These are phyloP conservation scores for Chlorophyllum brunneum DNA, from an alignment of 768 basidiomycete species.

Conservation along the genomic window DNA sequence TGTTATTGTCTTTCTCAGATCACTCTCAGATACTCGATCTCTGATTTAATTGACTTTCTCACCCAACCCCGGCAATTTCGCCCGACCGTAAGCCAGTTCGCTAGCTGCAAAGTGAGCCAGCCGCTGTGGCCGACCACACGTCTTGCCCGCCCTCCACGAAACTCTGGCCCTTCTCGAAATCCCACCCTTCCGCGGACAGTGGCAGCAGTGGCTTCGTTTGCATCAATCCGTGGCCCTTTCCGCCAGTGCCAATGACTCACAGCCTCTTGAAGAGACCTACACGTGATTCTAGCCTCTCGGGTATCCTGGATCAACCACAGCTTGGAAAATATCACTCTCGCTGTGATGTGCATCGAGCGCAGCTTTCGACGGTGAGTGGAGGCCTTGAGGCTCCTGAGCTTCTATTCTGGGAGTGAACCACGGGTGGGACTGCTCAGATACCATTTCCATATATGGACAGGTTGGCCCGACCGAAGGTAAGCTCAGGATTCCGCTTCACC, in stretches of 20 bases:
- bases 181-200: slow-evolving; percentile 20
- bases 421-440: neutral
- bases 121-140: too few relatives aligned
- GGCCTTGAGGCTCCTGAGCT: neutral
- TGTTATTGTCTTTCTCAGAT: slow-evolving; percentile 44
- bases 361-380: neutral
- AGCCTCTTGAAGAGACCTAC: too few relatives aligned
- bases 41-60: slow-evolving; percentile 5
- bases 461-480: slow-evolving; percentile 2
- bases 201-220: neutral
- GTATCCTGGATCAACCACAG: slow-evolving; percentile 3
- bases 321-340: neutral
- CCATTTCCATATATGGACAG: neutral
- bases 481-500: slow-evolving; percentile 5
- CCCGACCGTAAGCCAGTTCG: neutral
- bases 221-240: slow-evolving; percentile 2
- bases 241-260: slow-evolving; percentile 9
- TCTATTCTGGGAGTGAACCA: neutral
- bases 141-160: slow-evolving; percentile 19
- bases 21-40: slow-evolving; percentile 21
- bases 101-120: neutral
- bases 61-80: slow-evolving; percentile 4
- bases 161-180: slow-evolving; percentile 26
- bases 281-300: too few relatives aligned
- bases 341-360: neutral